Percentiles rank a stretch among this genome's conserved stretches.
These are phyloP conservation scores for Apiotrichum laibachii DNA, from an alignment of 1,284 basidiomycete genomes.

Conservation along the genomic window DNA sequence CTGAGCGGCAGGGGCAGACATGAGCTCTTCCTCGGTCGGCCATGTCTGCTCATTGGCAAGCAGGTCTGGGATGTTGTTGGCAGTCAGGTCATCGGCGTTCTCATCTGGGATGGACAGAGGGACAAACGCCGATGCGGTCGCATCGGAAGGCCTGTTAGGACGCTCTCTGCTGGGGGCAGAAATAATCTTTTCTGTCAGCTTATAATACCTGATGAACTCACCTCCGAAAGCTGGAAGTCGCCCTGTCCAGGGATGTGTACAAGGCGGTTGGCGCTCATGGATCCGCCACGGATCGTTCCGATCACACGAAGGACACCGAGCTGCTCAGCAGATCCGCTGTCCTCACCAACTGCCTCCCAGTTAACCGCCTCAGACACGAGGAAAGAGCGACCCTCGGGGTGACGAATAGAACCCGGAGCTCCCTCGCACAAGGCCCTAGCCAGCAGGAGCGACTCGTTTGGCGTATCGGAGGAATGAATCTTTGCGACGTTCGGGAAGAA, in stretches of 20 bases:
- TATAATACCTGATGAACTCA: conserved; percentile 45
- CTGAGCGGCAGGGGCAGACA: conserved; percentile 45
- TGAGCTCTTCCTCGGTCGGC: conserved; percentile 97
- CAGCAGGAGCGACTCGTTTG: conserved; percentile 68
- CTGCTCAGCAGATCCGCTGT: conserved; percentile 23
- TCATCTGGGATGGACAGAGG: conserved; percentile 53
- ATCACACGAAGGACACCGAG: conserved; percentile 66
- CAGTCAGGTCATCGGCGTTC: conserved; percentile 81
- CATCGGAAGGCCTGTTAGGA: background rate
- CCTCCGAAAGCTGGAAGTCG: conserved; percentile 81
- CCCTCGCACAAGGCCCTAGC: conserved; percentile 75
- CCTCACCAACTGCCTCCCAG: conserved; percentile 56
- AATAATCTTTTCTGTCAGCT: background rate
- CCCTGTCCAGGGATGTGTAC: conserved; percentile 86
- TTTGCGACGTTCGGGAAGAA: conserved; percentile 82
- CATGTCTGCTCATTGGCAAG: conserved; percentile 95
- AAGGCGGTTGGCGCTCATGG: conserved; percentile 77
- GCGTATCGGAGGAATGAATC: conserved; percentile 52
- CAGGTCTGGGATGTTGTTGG: conserved; percentile 82
- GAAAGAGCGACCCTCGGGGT: conserved; percentile 75
- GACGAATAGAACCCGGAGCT: conserved; percentile 59
- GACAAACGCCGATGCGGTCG: background rate
- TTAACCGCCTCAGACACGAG: conserved; percentile 58
- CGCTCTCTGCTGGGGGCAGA: background rate
- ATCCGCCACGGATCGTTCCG: conserved; percentile 76